Evolutionary conservation across 2,329 filamentous ascomycete genomes (phyloP).

Genomic region (Chrysoporthe austroafricana): DNA sequence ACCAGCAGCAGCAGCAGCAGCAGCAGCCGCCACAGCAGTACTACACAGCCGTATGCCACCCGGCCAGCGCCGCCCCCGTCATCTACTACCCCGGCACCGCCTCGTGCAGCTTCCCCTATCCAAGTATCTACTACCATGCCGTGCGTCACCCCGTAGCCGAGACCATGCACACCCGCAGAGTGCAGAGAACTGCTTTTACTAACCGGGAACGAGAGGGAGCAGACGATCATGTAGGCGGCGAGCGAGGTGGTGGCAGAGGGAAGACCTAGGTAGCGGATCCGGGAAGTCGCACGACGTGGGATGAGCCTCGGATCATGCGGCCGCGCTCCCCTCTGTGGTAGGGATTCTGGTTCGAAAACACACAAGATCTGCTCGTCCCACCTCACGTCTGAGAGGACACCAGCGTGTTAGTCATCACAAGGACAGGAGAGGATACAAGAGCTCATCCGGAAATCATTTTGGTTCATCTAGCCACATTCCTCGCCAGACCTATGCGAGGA

Average conservation of each 20-base stretch:
- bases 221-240: conserved; percentile 7
- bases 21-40: not conserved
- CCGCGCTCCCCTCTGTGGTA: not conserved
- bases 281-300: not conserved
- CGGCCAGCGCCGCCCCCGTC: not conserved
- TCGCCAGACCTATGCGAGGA: too few species aligned
- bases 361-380: not conserved
- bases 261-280: not conserved
- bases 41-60: not conserved
- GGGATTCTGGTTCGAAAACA: not conserved
- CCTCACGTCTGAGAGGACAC: too few species aligned
- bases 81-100: not conserved
- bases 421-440: not conserved
- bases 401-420: too few species aligned
- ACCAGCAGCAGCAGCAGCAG: not conserved
- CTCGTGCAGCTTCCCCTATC: not conserved
- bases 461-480: too few species aligned
- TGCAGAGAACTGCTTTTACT: not conserved
- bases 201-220: not conserved
- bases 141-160: not conserved
- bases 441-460: too few species aligned
- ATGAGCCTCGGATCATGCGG: too few species aligned
- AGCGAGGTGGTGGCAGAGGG: too few species aligned
- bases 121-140: conserved; percentile 18
- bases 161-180: not conserved